Base-by-base conservation (phyloP, 192 early-diverging fungal genomes). In the Obelidium mucronatum region DNA sequence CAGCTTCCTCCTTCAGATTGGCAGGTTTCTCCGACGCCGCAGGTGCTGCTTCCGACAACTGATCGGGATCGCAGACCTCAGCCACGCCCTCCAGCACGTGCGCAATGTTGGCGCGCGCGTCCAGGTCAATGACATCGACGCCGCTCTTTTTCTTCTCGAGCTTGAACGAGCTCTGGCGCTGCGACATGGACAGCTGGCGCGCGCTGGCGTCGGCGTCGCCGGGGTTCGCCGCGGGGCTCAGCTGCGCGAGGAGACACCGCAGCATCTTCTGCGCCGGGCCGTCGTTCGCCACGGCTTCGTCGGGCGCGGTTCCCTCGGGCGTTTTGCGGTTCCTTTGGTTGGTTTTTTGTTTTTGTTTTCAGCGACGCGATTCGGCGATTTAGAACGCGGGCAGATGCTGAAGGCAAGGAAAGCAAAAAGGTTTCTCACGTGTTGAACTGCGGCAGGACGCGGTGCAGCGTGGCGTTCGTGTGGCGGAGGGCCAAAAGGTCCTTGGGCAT, bases 271-370 rank as follows among this genome's bases (percentile, higher is more conserved):
- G 33, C 1, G 76, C 77, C 15, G 70, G 40, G 8, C 4, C n/a
- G 34, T 78, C 77, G 53, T 78, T 78, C 26, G 39, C 33, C 6
- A 62, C 30, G 11, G 77, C 77, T 37, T 63, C 77, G n/a, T 15
- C 44, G 6, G 77, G 56, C 2, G 68, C 52, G 5, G 30, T 67
- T 30, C 77, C 77, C 5, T 68, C 66, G 22, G 59, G 26, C 33
- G 60, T 40, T 30, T 66, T 61, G 19, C 40, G 19, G 51, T 78
- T 78, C n/a, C n/a, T n/a, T n/a, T n/a, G n/a, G n/a, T n/a, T n/a
- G n/a, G n/a, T n/a, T n/a, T n/a, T n/a, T n/a, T n/a, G n/a, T n/a
- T n/a, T n/a, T n/a, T n/a, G n/a, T n/a, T n/a, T n/a, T n/a, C n/a
- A n/a, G n/a, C n/a, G n/a, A n/a, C n/a, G n/a, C n/a, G n/a, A n/a